Base-by-base conservation (phyloP, 2,329 filamentous ascomycete genomes). In the Cryphonectria parasitica region DNA sequence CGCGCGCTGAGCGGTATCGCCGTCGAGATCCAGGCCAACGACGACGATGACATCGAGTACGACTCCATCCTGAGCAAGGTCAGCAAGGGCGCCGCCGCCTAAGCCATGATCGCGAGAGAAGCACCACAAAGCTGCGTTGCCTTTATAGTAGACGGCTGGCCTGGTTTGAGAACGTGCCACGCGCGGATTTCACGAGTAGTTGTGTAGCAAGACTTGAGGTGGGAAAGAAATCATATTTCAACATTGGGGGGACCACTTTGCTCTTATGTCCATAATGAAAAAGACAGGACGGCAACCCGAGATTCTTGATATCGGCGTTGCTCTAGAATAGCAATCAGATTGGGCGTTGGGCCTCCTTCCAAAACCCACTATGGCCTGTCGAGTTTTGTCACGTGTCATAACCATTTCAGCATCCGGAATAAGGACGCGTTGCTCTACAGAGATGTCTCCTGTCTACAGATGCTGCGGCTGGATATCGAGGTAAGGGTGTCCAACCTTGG, bases 11-110 rank as follows among this genome's bases (percentile, higher is more conserved):
- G 89, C 79, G 92, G 92, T 74, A 84, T 95, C 76, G 91, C 91
- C 73, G 84, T 86, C 77, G 92, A 95, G 81, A 87, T 95, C 77
- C 92, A 96, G 86, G 92, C 92, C 85, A 95, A 95, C 85, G 92
- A 95, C 82, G 82, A 84, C 76, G 91, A 94, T 81, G 92, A 95
- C 82, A 92, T 96, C 79, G 92, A 95, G 84, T 90, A 89, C 82
- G 89, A 92, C 74, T 87, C 85, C 78, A 86, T 95, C 79, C 83
- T 94, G 81, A 87, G 86, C 82, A 85, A 83, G 72, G 86, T 91
- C 83, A 89, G 86, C 87, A 89, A 90, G 86, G 85, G 87, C 77
- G 79, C 85, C 78, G 85, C 87, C 75, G 74, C 65, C 68, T 64
- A 64, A 67, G 69, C 67, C 34, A 49, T 34, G n/a, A 31, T 52